A percentile compares a stretch with the other conserved stretches of the same genome.
Evolutionary conservation across 176 grass and related monocot genomes (phyloP).

Genomic region (Puccinellia tenuiflora): DNA sequence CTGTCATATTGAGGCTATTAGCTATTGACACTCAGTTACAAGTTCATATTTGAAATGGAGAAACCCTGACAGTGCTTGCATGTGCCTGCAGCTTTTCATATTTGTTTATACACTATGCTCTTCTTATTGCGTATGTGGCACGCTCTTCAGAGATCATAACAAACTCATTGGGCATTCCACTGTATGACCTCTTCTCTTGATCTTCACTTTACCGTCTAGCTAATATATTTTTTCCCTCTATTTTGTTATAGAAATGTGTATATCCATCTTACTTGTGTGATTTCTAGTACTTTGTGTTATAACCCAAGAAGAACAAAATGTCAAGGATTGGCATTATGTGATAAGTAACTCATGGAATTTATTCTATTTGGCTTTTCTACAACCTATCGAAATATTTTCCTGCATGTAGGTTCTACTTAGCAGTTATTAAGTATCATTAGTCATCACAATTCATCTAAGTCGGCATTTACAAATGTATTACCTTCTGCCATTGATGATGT

Average conservation of each 20-base stretch:
- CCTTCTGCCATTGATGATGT: conserved; percentile 10
- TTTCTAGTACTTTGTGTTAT: neutral
- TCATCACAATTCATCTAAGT: neutral
- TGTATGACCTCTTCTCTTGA: conserved; percentile 47
- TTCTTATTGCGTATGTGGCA: conserved; percentile 90
- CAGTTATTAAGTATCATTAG: neutral
- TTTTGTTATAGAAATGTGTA: neutral
- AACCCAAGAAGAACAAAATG: neutral
- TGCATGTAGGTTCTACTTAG: neutral
- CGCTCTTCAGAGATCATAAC: conserved; percentile 97
- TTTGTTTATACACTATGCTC: conserved; percentile 97
- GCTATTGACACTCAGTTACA: neutral
- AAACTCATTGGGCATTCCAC: conserved; percentile 59
- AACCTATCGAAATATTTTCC: neutral
- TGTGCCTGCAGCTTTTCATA: conserved; percentile 67
- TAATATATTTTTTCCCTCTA: neutral
- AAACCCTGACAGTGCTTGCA: conserved; percentile 20
- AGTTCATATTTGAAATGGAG: neutral
- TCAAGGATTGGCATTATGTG: neutral
- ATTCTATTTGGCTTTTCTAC: neutral
- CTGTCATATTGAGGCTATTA: neutral
- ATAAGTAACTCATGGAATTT: neutral
- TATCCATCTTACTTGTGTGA: neutral
- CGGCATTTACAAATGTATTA: neutral
- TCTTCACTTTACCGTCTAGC: neutral